Conservation (phyloP, 2,329 filamentous ascomycete species). For the Diplodia seriata region DNA sequence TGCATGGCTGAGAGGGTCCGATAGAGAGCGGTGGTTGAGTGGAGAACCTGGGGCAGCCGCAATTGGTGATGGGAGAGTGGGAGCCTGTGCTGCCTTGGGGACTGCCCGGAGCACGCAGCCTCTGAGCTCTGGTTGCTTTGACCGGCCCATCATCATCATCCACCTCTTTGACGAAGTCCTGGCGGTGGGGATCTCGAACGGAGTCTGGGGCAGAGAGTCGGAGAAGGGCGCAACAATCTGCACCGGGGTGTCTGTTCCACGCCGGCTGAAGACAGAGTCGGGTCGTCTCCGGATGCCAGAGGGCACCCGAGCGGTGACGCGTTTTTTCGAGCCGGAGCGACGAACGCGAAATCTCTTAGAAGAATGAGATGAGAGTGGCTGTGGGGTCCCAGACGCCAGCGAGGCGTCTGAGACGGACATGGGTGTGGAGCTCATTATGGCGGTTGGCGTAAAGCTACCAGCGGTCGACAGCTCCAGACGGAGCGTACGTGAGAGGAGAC, state of each 20-base stretch:
- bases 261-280: constrained; percentile 47
- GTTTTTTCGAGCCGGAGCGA: constrained; percentile 4
- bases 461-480: background rate
- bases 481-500: constrained; percentile 18
- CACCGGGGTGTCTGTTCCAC: constrained; percentile 40
- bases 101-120: constrained; percentile 48
- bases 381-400: background rate
- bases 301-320: background rate
- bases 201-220: background rate
- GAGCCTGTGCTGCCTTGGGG: constrained; percentile 35
- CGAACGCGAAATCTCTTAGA: constrained; percentile 6
- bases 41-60: constrained; percentile 1
- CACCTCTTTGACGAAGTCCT: constrained; percentile 29
- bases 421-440: background rate
- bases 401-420: background rate
- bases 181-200: background rate
- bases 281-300: constrained; percentile 26
- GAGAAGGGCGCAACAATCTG: constrained; percentile 8
- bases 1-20: constrained; percentile 37
- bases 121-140: constrained; percentile 28
- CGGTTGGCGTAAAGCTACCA: background rate
- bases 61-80: constrained; percentile 13
- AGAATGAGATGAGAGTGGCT: constrained; percentile 7
- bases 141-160: constrained; percentile 25
- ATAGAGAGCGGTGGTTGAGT: background rate